Evolutionary conservation across 1,284 basidiomycete species (phyloP).

Genomic region (Pseudozyma hubeiensis): DNA sequence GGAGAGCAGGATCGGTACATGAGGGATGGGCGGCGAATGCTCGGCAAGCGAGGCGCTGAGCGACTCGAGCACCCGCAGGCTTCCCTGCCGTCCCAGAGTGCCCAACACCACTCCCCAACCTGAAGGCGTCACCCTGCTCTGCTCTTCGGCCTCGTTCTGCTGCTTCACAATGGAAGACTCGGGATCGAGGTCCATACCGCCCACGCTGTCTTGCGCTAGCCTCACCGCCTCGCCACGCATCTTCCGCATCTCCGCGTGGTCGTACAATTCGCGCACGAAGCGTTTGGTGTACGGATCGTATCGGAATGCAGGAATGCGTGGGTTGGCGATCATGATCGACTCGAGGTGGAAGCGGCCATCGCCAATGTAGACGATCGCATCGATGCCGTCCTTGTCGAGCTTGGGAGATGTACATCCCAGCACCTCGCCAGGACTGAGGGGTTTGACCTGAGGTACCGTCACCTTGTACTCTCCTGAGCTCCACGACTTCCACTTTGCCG

Average conservation of each 20-base stretch:
- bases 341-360: slow-evolving; percentile 99
- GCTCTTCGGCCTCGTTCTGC: slow-evolving; percentile 19
- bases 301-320: slow-evolving; percentile 91
- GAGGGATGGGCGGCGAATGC: slow-evolving; percentile 71
- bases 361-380: slow-evolving; percentile 79
- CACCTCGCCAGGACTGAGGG: slow-evolving; percentile 95
- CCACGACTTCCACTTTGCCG: slow-evolving; percentile 44
- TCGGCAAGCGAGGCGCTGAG: slow-evolving; percentile 41
- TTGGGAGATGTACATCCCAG: slow-evolving; percentile 95
- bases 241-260: slow-evolving; percentile 88
- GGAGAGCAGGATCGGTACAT: slow-evolving; percentile 90
- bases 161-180: slow-evolving; percentile 23
- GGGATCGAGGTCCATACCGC: slow-evolving; percentile 33
- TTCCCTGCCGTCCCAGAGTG: slow-evolving; percentile 94
- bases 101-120: slow-evolving; percentile 94
- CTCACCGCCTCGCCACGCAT: slow-evolving; percentile 78
- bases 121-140: slow-evolving; percentile 39
- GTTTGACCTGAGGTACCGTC: slow-evolving; percentile 86
- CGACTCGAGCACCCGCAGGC: slow-evolving; percentile 81
- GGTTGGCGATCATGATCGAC: slow-evolving; percentile 99
- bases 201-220: slow-evolving; percentile 46
- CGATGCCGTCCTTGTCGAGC: slow-evolving; percentile 67
- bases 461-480: slow-evolving; percentile 51
- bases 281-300: slow-evolving; percentile 99
- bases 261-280: slow-evolving; percentile 90